Base-by-base conservation (phyloP, 345 rosid species). In the Mallotus nudiflorus region DNA sequence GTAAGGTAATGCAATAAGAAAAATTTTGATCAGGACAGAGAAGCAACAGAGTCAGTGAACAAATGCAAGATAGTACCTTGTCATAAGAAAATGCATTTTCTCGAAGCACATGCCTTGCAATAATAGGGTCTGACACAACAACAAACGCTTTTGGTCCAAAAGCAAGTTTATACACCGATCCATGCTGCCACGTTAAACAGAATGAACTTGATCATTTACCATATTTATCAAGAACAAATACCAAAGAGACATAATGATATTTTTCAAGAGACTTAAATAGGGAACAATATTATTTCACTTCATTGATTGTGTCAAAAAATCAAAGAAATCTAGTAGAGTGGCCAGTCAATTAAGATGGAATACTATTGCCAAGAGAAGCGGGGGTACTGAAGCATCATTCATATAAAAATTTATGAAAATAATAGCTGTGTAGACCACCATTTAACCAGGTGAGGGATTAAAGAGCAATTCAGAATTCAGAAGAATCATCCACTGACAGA, bases 141-240 rank as follows among this genome's bases (percentile, higher is more conserved):
- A 94, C 97, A 82, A 94, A 94, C 11, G 98, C 91, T 74, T 94
- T 94, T 49, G 97, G 98, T 49, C 98, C 98, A 86, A 94, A 94
- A 59, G 98, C 97, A 77, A 94, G 98, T 65, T 94, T 94, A 73
- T 88, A 94, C 19, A 94, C 91, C 18, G 96, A 84, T 65, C 98
- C 98, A 71, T 91, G 90, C 98, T 94, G 92, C 65, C 74, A 64
- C 42, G 73, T 59, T 13, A 59, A 52, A 69, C 42, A 68, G 56
- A 76, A 28, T 19, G 42, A 46, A 29, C 25, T 55, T 20, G 18
- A 20, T 9, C 62, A 29, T 22, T 28, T 19, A 48, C 15, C 29
- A 64, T 39, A 48, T 65, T 65, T 69, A 75, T 61, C 29, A 44
- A 60, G 3, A 27, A 59, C 10, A 27, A 37, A 55, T 28, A 39